Evolutionary conservation across 331 rosid species (phyloP), one percentile per base, ranked within the genome.

Genomic region (Saraca asoca): DNA sequence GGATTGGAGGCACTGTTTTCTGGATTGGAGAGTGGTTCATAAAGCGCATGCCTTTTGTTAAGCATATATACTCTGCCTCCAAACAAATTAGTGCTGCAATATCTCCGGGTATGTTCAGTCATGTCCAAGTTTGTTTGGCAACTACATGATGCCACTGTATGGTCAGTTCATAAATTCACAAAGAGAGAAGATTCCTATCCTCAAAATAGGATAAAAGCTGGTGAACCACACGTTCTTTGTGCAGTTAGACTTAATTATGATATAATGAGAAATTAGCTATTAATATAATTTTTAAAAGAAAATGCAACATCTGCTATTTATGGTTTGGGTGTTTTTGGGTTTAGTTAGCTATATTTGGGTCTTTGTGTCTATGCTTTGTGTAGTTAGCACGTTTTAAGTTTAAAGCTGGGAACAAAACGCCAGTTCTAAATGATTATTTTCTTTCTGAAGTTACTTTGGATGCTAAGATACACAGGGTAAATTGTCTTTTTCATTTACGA

Each of bases 81-180:
- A 89, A 92, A 81, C 95, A 92, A 76, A 89, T 92, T 53, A 89
- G 95, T 77, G 77, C 96, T 45, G 96, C 98, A n/a, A 75, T 89
- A 76, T 89, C 98, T 82, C 96, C 96, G 45, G 93, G 95, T 92
- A 76, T 73, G 59, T 29, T 51, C 16, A 15, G 50, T 49, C 49
- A 34, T 51, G 31, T 53, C 58, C 29, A 17, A 43, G 13, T 39
- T 46, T 72, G 53, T 53, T 61, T 43, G 37, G 24, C 56, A 70
- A 38, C 69, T 38, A n/a, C 56, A 18, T 41, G 45, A 42, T 65
- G 43, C 44, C 58, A 13, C 50, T 71, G 67, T 59, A 59, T 15
- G 12, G 7, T 45, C 62, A 49, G 39, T 57, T 52, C 58, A 7
- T 44, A 49, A 68, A 61, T 72, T 62, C 9, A 43, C 24, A 14